Conservation (phyloP, 2,329 filamentous ascomycete genomes). For the Phaeosphaeriaceae sp. region DNA sequence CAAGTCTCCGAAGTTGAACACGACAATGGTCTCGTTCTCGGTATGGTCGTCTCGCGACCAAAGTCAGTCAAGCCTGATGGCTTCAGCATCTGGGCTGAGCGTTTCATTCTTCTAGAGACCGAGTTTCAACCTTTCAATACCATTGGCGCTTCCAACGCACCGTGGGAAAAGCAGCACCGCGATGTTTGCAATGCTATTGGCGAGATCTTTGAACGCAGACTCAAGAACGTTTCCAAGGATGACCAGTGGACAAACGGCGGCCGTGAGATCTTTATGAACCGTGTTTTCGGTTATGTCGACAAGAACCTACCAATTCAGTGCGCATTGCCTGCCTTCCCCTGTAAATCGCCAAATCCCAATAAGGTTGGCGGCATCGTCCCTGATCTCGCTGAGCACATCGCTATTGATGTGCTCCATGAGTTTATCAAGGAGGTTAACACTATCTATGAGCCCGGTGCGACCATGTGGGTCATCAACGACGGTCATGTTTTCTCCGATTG, state of each 20-base stretch:
- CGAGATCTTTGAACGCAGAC: constrained; percentile 34
- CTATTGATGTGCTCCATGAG: constrained; percentile 49
- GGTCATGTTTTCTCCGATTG: constrained; percentile 52
- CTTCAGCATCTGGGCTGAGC: constrained; percentile 35
- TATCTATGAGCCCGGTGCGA: constrained; percentile 51
- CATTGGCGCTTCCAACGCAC: constrained; percentile 23
- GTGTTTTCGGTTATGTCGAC: constrained; percentile 36
- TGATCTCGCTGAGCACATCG: constrained; percentile 53
- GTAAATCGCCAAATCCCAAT: constrained; percentile 64
- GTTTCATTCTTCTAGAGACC: constrained; percentile 37
- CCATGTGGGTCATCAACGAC: constrained; percentile 53
- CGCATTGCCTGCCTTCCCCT: constrained; percentile 64
- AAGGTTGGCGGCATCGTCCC: constrained; percentile 61
- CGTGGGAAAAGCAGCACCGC: constrained; percentile 27
- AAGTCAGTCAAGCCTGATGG: constrained; percentile 30
- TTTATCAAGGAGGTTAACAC: constrained; percentile 50
- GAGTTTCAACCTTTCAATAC: constrained; percentile 30
- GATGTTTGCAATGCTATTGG: constrained; percentile 26
- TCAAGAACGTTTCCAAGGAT: constrained; percentile 36
- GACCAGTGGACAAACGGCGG: constrained; percentile 37
- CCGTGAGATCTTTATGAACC: constrained; percentile 30
- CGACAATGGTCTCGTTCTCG: constrained; percentile 27
- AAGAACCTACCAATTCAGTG: constrained; percentile 34
- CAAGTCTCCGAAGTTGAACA: constrained; percentile 29
- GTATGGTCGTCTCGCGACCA: constrained; percentile 30